Percentiles rank a stretch among this genome's conserved stretches.
These are phyloP conservation scores for Monilinia polystroma DNA, from an alignment of 2,329 filamentous ascomycete genomes.

Conservation along the genomic window DNA sequence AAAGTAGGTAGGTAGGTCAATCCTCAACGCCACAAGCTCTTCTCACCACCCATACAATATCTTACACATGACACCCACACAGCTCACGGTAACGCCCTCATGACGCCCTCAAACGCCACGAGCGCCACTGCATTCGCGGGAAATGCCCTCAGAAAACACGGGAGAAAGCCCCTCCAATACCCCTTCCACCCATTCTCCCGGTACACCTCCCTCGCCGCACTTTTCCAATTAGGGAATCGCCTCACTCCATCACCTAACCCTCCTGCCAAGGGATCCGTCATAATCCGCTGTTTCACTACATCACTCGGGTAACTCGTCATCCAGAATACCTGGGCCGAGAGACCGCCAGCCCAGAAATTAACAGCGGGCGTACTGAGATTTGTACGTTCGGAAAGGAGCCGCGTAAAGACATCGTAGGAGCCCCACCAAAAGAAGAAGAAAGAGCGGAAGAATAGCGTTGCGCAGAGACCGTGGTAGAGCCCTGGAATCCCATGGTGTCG, in stretches of 20 bases:
- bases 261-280: conserved; percentile 87
- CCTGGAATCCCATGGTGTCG: conserved; percentile 72
- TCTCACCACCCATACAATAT: not conserved
- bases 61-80: not conserved
- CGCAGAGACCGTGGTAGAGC: conserved; percentile 79
- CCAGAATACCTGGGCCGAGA: conserved; percentile 95
- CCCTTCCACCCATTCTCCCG: conserved; percentile 72
- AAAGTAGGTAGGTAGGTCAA: not conserved
- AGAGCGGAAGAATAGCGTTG: conserved; percentile 83
- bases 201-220: conserved; percentile 76
- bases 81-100: conserved; percentile 57
- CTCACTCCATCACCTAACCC: conserved; percentile 64
- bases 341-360: conserved; percentile 96
- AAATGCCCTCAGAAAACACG: conserved; percentile 90
- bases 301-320: conserved; percentile 87
- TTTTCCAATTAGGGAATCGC: conserved; percentile 72
- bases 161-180: conserved; percentile 91
- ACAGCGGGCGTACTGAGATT: conserved; percentile 71
- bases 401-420: conserved; percentile 84
- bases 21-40: not conserved
- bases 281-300: conserved; percentile 93
- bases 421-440: conserved; percentile 99
- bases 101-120: conserved; percentile 89
- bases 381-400: conserved; percentile 65
- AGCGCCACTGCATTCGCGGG: conserved; percentile 94